phyloP scores from a whole-genome alignment of 2,329 filamentous ascomycete species.

The Colletotrichum cuscutae region DNA sequence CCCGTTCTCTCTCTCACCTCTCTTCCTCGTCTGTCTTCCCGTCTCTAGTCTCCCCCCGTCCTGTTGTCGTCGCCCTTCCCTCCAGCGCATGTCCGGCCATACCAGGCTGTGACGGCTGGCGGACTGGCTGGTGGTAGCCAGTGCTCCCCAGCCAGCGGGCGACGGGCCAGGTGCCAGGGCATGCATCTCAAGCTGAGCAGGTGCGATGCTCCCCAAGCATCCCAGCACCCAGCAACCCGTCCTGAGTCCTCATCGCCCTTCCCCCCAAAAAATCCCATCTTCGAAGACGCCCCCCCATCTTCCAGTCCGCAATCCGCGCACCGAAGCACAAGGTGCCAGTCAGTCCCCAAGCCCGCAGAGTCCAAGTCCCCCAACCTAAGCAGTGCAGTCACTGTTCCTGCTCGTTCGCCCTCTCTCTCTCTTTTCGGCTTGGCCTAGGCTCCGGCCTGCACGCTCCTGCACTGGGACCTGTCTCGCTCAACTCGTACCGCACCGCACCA shows the following conservation, averaged over 20 bases:
- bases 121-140: constrained; percentile 21
- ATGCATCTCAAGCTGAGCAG: constrained; percentile 17
- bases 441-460: constrained; percentile 31
- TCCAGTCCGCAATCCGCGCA: constrained; percentile 28
- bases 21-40: not conserved
- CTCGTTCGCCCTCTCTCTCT: constrained; percentile 24
- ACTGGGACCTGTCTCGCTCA: constrained; percentile 32
- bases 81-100: not conserved
- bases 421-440: constrained; percentile 24
- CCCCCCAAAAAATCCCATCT: constrained; percentile 28
- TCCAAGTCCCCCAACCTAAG: not conserved
- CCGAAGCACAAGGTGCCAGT: constrained; percentile 23
- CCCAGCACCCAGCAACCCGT: constrained; percentile 11
- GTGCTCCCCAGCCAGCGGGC: constrained; percentile 18
- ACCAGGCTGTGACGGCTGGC: constrained; percentile 12
- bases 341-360: constrained; percentile 17
- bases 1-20: constrained; percentile 14
- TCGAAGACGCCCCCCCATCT: not conserved
- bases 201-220: constrained; percentile 6
- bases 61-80: not conserved
- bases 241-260: not conserved
- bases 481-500: constrained; percentile 25
- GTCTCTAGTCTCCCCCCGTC: not conserved
- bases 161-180: not conserved
- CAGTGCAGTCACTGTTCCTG: constrained; percentile 29